Evolutionary conservation across 495 filamentous ascomycete species (phyloP), one percentile per base, ranked within the genome.

Genomic region (Penicillium nucicola): DNA sequence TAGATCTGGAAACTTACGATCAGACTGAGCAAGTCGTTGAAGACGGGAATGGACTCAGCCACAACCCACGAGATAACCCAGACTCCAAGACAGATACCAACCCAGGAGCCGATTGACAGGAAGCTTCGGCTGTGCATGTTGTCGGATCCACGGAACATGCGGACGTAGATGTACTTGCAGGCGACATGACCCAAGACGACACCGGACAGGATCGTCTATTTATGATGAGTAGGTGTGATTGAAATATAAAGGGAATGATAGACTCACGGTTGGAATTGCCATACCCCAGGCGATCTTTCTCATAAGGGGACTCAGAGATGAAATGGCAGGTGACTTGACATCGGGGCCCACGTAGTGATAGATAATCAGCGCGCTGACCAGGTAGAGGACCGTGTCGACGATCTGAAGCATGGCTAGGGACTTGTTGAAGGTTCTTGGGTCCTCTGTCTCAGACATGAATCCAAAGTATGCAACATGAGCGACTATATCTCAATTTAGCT

Each of bases 391-490:
- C 13, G 81, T 85, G 54, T 88, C 85, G 30, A 78, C 72, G 44
- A 77, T 61, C 57, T 87, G 84, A 2, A 88, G 80, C 41, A 82
- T 62, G 25, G 74, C 74, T 19, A 90, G 77, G 0, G 87, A 77
- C 65, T 87, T 88, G 47, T 74, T 71, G 60, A 80, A 89, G 50
- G 85, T 80, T 17, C 66, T 60, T 0, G 85, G 85, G 0, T 83
- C 80, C 58, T 84, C 79, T 67, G 88, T 83, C 65, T 92, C 88
- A 34, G 84, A 82, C 63, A 89, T 86, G 69, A 92, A 85, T 41
- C 75, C 79, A 68, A 92, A 88, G 66, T 87, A 85, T 56, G 86
- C 79, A 60, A 87, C 71, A 71, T 89, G 79, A 50, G 86, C 73
- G 67, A 84, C 79, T 71, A 39, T n/a, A 43, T n/a, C 10, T 32